phyloP scores from a whole-genome alignment of 1,139 yeast genomes.

The Taphrina betulina region DNA sequence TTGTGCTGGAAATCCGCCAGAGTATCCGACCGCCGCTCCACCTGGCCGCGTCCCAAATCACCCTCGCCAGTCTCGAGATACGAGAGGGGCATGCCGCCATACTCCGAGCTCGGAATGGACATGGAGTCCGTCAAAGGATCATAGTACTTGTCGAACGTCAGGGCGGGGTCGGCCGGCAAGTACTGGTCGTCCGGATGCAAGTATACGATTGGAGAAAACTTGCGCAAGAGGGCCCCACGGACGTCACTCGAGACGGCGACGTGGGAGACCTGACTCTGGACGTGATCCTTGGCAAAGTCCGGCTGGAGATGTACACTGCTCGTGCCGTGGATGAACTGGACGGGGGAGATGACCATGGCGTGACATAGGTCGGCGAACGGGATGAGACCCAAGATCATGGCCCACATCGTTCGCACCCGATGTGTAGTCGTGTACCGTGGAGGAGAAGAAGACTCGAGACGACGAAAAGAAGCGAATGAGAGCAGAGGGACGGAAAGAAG shows the following conservation, averaged over 20 bases:
- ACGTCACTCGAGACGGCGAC: neutral
- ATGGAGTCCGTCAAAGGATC: constrained; percentile 3
- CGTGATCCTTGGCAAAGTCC: neutral
- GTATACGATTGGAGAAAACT: constrained; percentile 13
- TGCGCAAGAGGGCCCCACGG: constrained; percentile 1
- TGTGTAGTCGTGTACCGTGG: no score
- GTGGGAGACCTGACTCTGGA: neutral
- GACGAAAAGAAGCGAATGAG: no score
- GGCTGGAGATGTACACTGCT: neutral
- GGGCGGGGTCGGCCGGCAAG: constrained; percentile 16
- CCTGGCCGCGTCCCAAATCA: neutral
- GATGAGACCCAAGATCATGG: no score
- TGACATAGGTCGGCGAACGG: constrained; percentile 6
- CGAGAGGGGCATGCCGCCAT: constrained; percentile 13
- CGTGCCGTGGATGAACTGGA: neutral
- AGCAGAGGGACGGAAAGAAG: no score
- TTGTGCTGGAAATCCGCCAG: neutral
- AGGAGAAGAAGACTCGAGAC: no score
- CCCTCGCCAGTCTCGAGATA: constrained; percentile 8
- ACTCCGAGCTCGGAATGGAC: constrained; percentile 9
- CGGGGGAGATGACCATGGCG: neutral
- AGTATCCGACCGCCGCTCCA: neutral
- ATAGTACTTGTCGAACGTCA: constrained; percentile 6
- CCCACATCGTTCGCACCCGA: no score
- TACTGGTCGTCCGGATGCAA: constrained; percentile 23